These are phyloP conservation scores for Aspergillus baeticus DNA, from an alignment of 495 filamentous ascomycete species.

Conservation along the genomic window DNA sequence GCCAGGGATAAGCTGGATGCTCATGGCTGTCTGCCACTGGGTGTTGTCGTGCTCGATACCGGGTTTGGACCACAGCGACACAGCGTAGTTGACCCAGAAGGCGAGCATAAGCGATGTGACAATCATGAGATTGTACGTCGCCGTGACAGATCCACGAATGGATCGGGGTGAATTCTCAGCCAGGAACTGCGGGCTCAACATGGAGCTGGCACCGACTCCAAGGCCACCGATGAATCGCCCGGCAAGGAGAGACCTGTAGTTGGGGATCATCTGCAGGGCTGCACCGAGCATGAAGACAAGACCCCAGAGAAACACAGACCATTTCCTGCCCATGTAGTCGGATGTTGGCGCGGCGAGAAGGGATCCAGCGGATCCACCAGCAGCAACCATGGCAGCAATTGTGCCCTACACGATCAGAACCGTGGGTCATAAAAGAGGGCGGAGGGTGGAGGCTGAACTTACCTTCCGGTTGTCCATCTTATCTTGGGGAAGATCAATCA, in stretches of 20 bases:
- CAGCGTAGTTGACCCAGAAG: conserved; percentile 28
- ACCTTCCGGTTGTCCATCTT: conserved; percentile 24
- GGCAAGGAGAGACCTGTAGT: conserved; percentile 31
- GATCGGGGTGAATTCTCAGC: conserved; percentile 34
- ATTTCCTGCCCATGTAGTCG: conserved; percentile 53
- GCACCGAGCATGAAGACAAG: conserved; percentile 58
- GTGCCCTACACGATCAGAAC: conserved; percentile 50
- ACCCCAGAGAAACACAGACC: conserved; percentile 48
- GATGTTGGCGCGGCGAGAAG: conserved; percentile 52
- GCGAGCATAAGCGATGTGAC: conserved; percentile 26
- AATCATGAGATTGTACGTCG: conserved; percentile 30
- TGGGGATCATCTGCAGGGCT: conserved; percentile 55
- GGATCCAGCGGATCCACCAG: conserved; percentile 58
- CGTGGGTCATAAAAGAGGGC: conserved; percentile 18
- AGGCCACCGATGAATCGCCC: conserved; percentile 24
- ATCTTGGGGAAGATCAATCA: conserved; percentile 14
- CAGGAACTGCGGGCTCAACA: conserved; percentile 24
- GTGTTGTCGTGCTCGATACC: conserved; percentile 31
- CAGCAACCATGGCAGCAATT: conserved; percentile 61
- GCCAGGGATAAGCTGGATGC: conserved; percentile 49
- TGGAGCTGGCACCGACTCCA: conserved; percentile 22
- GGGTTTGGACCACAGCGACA: conserved; percentile 21
- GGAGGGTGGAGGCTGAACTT: conserved; percentile 35
- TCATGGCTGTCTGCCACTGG: conserved; percentile 47
- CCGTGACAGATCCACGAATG: conserved; percentile 26